Base-by-base conservation (phyloP, 345 rosid species). In the Sisymbrium altissimum region DNA sequence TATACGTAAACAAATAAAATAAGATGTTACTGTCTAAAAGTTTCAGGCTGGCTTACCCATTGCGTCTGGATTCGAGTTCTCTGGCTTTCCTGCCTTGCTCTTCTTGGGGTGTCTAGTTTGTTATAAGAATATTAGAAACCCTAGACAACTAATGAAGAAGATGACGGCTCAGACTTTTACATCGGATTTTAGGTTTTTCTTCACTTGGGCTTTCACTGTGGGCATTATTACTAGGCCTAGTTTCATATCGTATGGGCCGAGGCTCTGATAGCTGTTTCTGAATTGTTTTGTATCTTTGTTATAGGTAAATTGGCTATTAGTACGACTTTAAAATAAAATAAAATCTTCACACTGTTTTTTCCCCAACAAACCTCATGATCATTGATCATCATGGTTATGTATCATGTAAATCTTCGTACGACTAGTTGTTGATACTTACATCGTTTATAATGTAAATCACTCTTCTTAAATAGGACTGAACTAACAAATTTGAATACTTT, bases 41-140 rank as follows among this genome's bases (percentile, higher is more conserved):
- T 10, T 3, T 11, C 3, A 14, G 12, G 36, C 9, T 53, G 5
- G 58, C 63, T 23, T 57, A 77, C 80, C 80, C 80, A 77, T 77
- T 48, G 72, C 68, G 70, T 35, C 74, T 48, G n/a, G n/a, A n/a
- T n/a, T 64, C 71, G 60, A 43, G 44, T n/a, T 70, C 59, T 54
- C 40, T 44, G 3, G 19, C 30, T 55, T 23, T 23, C 27, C 35
- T 32, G 17, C 9, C 30, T 21, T 5, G 18, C 21, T 41, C 65
- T 53, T 30, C 9, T 19, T 25, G 19, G 58, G 38, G 0, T n/a
- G n/a, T n/a, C n/a, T n/a, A n/a, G 32, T 19, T 5, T 72, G 21
- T 21, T 45, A 12, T 52, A 33, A 3, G 27, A 66, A 21, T n/a
- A 50, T 40, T 1, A 49, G 48, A 75, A 75, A 52, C 74, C 79